Percentiles rank a stretch among this genome's conserved stretches.
These are phyloP conservation scores for Piper betle DNA, from an alignment of 164 flowering plant species.

Conservation along the genomic window DNA sequence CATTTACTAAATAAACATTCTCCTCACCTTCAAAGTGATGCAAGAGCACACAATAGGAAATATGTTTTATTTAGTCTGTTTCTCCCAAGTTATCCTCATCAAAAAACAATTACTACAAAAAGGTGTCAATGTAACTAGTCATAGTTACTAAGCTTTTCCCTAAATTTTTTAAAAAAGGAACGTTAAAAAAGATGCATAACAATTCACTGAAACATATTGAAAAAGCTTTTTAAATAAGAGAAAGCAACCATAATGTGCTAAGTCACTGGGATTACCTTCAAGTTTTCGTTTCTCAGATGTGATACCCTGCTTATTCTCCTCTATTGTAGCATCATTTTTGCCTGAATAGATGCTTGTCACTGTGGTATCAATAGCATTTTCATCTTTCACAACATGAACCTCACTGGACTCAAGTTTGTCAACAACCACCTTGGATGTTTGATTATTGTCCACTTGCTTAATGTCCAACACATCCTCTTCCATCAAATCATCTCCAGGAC, in stretches of 20 bases:
- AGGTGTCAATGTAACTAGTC: no score
- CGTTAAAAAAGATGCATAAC: no score
- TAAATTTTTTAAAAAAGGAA: not conserved
- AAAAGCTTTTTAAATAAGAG: not conserved
- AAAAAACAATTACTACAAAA: no score
- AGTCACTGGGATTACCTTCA: not conserved
- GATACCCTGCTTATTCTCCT: slow-evolving; percentile 15
- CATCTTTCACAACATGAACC: slow-evolving; percentile 30
- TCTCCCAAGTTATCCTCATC: no score
- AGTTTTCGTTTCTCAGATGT: slow-evolving; percentile 57
- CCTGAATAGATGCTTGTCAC: slow-evolving; percentile 27
- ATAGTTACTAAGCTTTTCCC: no score
- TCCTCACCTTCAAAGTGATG: no score
- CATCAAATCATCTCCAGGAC: slow-evolving; percentile 83
- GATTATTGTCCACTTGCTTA: slow-evolving; percentile 47
- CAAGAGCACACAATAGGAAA: no score
- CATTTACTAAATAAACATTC: no score
- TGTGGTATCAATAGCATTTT: slow-evolving; percentile 26
- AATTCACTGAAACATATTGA: not conserved
- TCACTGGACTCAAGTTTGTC: slow-evolving; percentile 32
- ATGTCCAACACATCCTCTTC: slow-evolving; percentile 68
- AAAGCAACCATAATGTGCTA: not conserved
- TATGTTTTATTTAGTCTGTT: no score
- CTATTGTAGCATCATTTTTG: slow-evolving; percentile 20
- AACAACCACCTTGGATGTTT: slow-evolving; percentile 25